Conservation (phyloP, 2,329 filamentous ascomycete genomes). For the Phyllosticta citriasiana region DNA sequence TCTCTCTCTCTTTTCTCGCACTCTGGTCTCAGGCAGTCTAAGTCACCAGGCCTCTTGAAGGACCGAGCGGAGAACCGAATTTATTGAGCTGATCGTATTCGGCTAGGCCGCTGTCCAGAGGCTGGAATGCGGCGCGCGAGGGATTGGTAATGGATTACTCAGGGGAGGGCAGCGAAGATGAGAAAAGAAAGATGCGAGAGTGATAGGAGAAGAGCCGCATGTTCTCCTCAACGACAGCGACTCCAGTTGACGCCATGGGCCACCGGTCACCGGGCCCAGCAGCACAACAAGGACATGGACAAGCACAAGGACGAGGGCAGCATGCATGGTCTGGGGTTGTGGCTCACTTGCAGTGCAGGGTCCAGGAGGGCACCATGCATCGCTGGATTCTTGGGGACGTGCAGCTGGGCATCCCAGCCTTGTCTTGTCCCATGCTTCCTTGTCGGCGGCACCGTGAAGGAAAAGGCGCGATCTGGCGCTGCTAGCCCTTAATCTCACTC, state of each 20-base stretch:
- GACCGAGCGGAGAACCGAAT: constrained; percentile 11
- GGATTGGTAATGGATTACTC: not conserved
- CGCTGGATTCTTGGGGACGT: not conserved
- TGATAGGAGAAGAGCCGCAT: not conserved
- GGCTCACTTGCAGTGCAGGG: not conserved
- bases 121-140: not conserved
- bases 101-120: not conserved
- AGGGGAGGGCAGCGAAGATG: not conserved
- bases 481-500: constrained; percentile 8
- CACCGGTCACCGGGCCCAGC: too few species aligned
- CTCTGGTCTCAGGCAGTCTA: constrained; percentile 9
- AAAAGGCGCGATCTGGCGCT: constrained; percentile 6
- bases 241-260: not conserved
- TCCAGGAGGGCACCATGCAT: too few species aligned
- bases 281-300: too few species aligned
- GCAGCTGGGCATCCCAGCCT: not conserved
- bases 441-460: not conserved
- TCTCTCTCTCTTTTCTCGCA: too few species aligned
- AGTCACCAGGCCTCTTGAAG: constrained; percentile 9
- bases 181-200: too few species aligned
- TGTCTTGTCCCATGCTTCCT: not conserved
- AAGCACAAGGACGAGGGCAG: too few species aligned
- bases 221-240: not conserved
- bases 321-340: too few species aligned
- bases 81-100: constrained; percentile 8